Evolutionary conservation across 306 rosid genomes (phyloP).

Genomic region (Vicia sativa): DNA sequence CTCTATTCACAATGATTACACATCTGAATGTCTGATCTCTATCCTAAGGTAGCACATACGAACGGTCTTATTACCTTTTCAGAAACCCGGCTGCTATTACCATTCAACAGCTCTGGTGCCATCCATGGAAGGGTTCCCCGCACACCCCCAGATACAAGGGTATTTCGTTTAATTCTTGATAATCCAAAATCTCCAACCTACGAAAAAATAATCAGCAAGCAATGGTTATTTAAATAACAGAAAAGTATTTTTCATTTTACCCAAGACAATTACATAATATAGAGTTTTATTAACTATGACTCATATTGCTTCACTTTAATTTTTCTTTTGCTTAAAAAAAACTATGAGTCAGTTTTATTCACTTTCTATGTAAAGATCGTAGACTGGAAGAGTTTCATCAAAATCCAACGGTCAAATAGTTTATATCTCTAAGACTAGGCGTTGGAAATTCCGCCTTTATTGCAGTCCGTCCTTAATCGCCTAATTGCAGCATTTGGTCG

Average conservation of each 20-base stretch:
- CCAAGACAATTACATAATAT: background rate
- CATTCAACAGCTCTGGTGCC: constrained; percentile 91
- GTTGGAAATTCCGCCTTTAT: too few relatives aligned
- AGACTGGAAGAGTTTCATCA: background rate
- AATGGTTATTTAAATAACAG: background rate
- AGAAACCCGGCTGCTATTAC: constrained; percentile 81
- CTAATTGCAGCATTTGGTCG: too few relatives aligned
- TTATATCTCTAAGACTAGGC: background rate
- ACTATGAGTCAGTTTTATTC: background rate
- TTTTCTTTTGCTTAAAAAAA: too few relatives aligned
- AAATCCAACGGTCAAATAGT: background rate
- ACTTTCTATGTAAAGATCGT: constrained; percentile 1
- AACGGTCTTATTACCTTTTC: constrained; percentile 67
- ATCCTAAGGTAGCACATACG: background rate
- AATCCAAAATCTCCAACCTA: constrained; percentile 96
- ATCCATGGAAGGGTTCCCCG: constrained; percentile 99
- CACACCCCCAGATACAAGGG: constrained; percentile 93
- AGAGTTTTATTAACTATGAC: background rate
- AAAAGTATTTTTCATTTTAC: background rate
- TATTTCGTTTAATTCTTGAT: constrained; percentile 86
- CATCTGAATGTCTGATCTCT: too few relatives aligned
- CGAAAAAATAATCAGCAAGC: constrained; percentile 26
- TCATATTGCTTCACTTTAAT: too few relatives aligned
- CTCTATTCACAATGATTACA: too few relatives aligned
- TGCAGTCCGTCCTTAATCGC: too few relatives aligned